A percentile compares a stretch with the other conserved stretches of the same genome.
Evolutionary conservation across 441 rosid genomes (phyloP).

Genomic region (Bruguiera hainesii): DNA sequence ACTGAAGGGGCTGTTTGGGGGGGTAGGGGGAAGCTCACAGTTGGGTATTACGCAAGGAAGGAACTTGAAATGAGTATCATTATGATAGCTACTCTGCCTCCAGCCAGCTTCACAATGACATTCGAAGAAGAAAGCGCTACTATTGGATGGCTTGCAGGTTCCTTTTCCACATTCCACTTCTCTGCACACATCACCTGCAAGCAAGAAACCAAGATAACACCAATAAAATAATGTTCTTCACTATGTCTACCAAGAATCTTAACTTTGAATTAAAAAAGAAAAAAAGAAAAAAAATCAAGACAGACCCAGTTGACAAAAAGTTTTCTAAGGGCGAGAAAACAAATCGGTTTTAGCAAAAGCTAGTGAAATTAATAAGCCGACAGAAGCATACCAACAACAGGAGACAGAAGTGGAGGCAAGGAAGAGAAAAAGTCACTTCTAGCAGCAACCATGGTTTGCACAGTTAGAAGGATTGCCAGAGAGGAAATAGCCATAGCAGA

Average conservation of each 20-base stretch:
- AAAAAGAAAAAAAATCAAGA: too few relatives aligned
- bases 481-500: background rate
- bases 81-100: slow-evolving; percentile 40
- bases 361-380: too few relatives aligned
- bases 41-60: slow-evolving; percentile 88
- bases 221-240: background rate
- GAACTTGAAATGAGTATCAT: slow-evolving; percentile 44
- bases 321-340: background rate
- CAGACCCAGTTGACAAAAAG: background rate
- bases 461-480: slow-evolving; percentile 25
- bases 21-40: slow-evolving; percentile 41
- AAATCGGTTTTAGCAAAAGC: background rate
- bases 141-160: slow-evolving; percentile 50
- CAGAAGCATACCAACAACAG: slow-evolving; percentile 41
- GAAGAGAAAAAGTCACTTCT: slow-evolving; percentile 28
- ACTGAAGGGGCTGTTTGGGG: background rate
- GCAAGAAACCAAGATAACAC: background rate
- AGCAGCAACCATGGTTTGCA: slow-evolving; percentile 35
- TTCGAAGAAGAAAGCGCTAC: slow-evolving; percentile 32
- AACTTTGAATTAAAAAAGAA: too few relatives aligned
- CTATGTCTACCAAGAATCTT: too few relatives aligned
- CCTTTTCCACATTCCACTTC: slow-evolving; percentile 70
- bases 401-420: slow-evolving; percentile 47
- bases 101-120: slow-evolving; percentile 81
- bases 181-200: slow-evolving; percentile 53